Conservation (phyloP, 805 yeast species). For the Teunomyces panamensis region DNA sequence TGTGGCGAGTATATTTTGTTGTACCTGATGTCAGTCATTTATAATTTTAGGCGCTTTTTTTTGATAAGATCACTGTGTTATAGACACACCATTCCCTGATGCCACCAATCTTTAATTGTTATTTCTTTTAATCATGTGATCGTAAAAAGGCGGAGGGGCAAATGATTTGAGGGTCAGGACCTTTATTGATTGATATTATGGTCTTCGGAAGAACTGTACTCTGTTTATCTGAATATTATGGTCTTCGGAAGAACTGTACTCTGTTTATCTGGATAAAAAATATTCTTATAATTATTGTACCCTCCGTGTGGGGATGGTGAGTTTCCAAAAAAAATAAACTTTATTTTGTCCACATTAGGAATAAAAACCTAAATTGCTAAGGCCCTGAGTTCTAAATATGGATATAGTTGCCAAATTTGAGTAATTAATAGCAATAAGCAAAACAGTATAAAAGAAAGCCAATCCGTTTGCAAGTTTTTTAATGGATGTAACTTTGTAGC, state of each 20-base stretch:
- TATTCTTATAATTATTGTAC: neutral
- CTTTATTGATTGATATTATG: neutral
- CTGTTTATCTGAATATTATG: neutral
- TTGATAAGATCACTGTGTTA: too few relatives aligned
- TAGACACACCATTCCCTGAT: too few relatives aligned
- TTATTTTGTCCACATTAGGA: neutral
- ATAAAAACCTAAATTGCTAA: neutral
- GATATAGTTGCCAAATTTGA: neutral
- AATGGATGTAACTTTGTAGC: neutral
- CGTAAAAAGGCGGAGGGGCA: too few relatives aligned
- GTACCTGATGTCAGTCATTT: too few relatives aligned
- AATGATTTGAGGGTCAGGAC: too few relatives aligned
- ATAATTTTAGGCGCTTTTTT: too few relatives aligned
- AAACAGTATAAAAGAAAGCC: neutral
- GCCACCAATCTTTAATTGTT: too few relatives aligned
- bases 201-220: constrained; percentile 1
- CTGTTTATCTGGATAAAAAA: neutral
- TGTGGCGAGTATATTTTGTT: too few relatives aligned
- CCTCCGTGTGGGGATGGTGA: neutral
- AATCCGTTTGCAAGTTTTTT: neutral
- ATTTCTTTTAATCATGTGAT: too few relatives aligned
- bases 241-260: constrained; percentile 1
- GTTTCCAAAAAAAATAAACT: neutral
- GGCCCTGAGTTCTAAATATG: neutral
- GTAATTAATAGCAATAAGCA: neutral